Conservation (phyloP, 2,329 filamentous ascomycete species). For the Falciphora oryzae region DNA sequence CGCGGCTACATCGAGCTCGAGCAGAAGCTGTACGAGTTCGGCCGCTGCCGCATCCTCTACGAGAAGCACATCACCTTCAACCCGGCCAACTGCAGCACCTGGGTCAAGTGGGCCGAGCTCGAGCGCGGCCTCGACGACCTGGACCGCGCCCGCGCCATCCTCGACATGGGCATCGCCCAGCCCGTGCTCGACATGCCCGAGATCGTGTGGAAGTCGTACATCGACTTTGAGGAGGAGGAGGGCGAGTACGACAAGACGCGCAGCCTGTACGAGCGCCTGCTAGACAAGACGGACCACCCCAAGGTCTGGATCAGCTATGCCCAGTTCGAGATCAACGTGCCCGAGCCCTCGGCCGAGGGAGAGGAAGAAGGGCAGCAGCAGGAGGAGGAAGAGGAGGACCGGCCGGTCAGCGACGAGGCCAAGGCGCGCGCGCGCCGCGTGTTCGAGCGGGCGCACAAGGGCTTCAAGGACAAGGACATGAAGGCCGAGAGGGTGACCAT, state of each 20-base stretch:
- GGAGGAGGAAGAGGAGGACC: slow-evolving; percentile 58
- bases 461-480: slow-evolving; percentile 83
- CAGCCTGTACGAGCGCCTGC: slow-evolving; percentile 78
- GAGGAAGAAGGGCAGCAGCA: slow-evolving; percentile 49
- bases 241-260: slow-evolving; percentile 82
- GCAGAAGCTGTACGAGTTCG: slow-evolving; percentile 89
- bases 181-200: slow-evolving; percentile 92
- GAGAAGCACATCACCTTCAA: slow-evolving; percentile 95
- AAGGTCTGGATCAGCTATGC: slow-evolving; percentile 99
- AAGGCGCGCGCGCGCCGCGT: slow-evolving; percentile 76
- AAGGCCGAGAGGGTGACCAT: slow-evolving; percentile 92
- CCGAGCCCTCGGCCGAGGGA: slow-evolving; percentile 55
- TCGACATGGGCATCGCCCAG: slow-evolving; percentile 82
- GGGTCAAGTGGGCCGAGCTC: slow-evolving; percentile 94
- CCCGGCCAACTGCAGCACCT: slow-evolving; percentile 81
- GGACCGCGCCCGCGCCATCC: slow-evolving; percentile 83
- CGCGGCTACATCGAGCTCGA: slow-evolving; percentile 90
- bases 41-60: slow-evolving; percentile 83
- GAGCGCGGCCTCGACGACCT: slow-evolving; percentile 88
- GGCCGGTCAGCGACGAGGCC: slow-evolving; percentile 71
- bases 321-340: slow-evolving; percentile 95
- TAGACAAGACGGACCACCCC: slow-evolving; percentile 95
- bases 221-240: slow-evolving; percentile 97
- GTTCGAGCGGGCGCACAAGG: slow-evolving; percentile 79
- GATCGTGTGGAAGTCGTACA: slow-evolving; percentile 95